These are phyloP conservation scores for Aspergillus carbonarius DNA, from an alignment of 2,329 filamentous ascomycete genomes.

Conservation along the genomic window DNA sequence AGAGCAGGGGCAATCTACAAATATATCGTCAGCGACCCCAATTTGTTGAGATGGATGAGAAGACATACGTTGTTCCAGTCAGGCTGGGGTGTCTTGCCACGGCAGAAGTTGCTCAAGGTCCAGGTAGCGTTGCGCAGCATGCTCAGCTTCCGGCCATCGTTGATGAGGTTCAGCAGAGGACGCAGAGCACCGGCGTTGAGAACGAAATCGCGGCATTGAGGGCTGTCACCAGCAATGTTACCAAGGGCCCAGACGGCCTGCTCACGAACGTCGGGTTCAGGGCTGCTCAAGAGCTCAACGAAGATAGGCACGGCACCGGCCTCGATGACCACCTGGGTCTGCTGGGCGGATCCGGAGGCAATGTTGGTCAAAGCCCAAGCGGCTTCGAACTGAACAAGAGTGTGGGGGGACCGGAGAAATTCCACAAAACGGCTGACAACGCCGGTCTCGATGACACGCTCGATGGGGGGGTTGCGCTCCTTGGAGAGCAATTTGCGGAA, in stretches of 20 bases:
- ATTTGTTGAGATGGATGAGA: background rate
- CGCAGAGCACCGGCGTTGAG: constrained; percentile 86
- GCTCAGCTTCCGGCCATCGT: constrained; percentile 97
- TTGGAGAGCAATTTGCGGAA: constrained; percentile 98
- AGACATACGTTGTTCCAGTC: constrained; percentile 89
- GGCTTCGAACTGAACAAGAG: constrained; percentile 97
- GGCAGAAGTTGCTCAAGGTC: constrained; percentile 99
- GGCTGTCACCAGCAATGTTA: constrained; percentile 98
- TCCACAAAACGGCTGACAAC: constrained; percentile 97
- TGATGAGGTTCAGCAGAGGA: constrained; percentile 83
- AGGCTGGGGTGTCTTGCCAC: constrained; percentile 97
- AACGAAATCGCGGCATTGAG: constrained; percentile 95
- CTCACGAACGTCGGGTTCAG: constrained; percentile 95
- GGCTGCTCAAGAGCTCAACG: constrained; percentile 90
- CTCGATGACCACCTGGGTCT: constrained; percentile 98
- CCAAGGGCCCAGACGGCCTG: constrained; percentile 98
- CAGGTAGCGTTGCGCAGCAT: constrained; percentile 99
- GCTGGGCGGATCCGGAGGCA: constrained; percentile 91
- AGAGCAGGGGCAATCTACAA: constrained; percentile 86
- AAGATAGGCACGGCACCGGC: constrained; percentile 98
- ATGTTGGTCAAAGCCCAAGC: constrained; percentile 99
- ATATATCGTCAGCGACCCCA: background rate
- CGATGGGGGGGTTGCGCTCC: constrained; percentile 97
- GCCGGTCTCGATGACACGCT: constrained; percentile 98
- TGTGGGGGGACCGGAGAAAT: constrained; percentile 96